phyloP scores from a whole-genome alignment of 495 filamentous ascomycete species.

The Darksidea phi region DNA sequence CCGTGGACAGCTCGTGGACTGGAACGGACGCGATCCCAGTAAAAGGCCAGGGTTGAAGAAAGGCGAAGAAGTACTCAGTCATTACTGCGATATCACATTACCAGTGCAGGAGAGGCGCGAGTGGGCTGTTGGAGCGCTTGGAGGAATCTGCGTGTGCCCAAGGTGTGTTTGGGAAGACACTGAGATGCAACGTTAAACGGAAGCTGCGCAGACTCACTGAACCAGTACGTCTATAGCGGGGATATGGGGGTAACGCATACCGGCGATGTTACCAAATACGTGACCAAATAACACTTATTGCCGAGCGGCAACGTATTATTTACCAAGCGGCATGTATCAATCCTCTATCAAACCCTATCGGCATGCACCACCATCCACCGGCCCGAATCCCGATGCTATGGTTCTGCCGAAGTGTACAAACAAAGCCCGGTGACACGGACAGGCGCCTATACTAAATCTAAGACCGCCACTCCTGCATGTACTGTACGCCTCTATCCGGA shows the following conservation, averaged over 20 bases:
- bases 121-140: constrained; percentile 81
- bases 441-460: too few species aligned
- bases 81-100: constrained; percentile 89
- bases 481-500: too few species aligned
- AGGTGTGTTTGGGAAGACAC: constrained; percentile 65
- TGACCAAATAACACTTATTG: too few species aligned
- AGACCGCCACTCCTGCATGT: too few species aligned
- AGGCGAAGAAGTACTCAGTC: constrained; percentile 83
- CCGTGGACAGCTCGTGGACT: constrained; percentile 51
- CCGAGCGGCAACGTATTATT: too few species aligned
- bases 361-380: too few species aligned
- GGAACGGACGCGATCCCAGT: constrained; percentile 41
- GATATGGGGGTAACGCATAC: background rate
- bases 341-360: too few species aligned
- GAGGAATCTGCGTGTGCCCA: constrained; percentile 78
- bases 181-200: constrained; percentile 3
- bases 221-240: too few species aligned
- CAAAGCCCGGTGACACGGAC: too few species aligned
- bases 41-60: constrained; percentile 58
- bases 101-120: constrained; percentile 77
- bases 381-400: too few species aligned
- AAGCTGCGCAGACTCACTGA: background rate
- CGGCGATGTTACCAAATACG: background rate
- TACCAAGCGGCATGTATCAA: too few species aligned
- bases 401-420: too few species aligned